Base-by-base conservation (phyloP, 352 stramenopile genomes). In the Globisporangium sylvaticum region DNA sequence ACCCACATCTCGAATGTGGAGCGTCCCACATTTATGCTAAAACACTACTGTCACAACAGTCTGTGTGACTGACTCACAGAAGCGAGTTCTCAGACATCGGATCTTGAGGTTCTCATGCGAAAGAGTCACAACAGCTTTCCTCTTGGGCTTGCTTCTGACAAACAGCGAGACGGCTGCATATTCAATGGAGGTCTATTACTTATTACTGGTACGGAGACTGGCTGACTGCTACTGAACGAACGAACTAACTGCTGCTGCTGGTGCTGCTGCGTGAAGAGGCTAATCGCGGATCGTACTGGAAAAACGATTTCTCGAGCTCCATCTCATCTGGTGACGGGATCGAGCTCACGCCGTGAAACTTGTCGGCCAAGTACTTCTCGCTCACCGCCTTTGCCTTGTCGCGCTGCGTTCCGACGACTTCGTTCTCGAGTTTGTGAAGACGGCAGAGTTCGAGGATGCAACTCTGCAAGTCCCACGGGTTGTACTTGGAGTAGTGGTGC, bases 371-470 rank as follows among this genome's bases (percentile, higher is more conserved):
- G 59, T 91, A 94, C 68, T 94, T 94, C 67, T 94, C 87, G 57
- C 83, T 94, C 58, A 94, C 78, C 12, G 87, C 87, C 65, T 92
- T 92, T 15, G 80, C 86, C 70, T 92, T 92, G 60, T 93, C 84
- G 27, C 81, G 79, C 64, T 92, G 78, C 4, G 70, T 88, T 37
- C 69, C 70, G 9, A 91, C 79, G 31, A 92, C 75, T 32, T 88
- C 69, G 66, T 72, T 76, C 70, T 94, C 87, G 42, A 77, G 69
- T 24, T 67, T 69, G 64, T 94, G 83, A 10, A 93, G 77, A 20
- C 74, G 78, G 53, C 79, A 74, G n/a, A 94, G 72, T 54, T 89
- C 80, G 48, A 84, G 64, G 29, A 93, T 68, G 69, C 87, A 94
- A 37, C 81, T 75, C 48, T 87, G 70, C 39, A 94, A 64, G 50